Base-by-base conservation (phyloP, 2,329 filamentous ascomycete genomes). In the Penicillium palitans region DNA sequence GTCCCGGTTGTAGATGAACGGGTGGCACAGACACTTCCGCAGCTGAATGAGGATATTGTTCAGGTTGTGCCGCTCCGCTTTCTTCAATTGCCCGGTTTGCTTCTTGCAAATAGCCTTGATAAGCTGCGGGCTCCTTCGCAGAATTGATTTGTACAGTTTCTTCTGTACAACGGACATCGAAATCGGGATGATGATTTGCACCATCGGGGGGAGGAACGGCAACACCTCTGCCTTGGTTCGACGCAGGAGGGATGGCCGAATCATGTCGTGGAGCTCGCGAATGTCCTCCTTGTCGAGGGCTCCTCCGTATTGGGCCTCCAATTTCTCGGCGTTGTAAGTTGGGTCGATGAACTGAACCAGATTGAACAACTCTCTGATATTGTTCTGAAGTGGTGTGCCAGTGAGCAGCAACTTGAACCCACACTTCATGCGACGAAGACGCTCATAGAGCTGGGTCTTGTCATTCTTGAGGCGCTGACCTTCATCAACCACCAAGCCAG, bases 41-140 rank as follows among this genome's bases (percentile, higher is more conserved):
- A 99, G 82, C 73, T 99, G 95, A 84, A 97, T 91, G 44, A 99
- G 76, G 40, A 99, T 96, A 67, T 99, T 99, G 81, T 89, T 96
- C 57, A 98, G 78, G 62, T 87, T 93, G 42, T 90, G 87, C 6
- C 89, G 85, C 59, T 98, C 93, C 17, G 82, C 83, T 29, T 83
- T 80, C 67, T 87, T 90, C 50, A 91, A 65, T 47, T 74, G 77
- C 61, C 83, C 86, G 45, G 81, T 81, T 35, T 87, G 84, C 7
- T 86, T 87, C 67, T 74, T 74, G 62, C 98, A 93, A 46, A 99
- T 91, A 0, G 93, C 86, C 64, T 88, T 89, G 70, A 99, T 93
- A 9, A 99, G 83, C 53, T 96, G 85, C 0, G 93, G 90, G 61
- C 96, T 96, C 74, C 96, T 95, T 15, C 90, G 86, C 67, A 99